Evolutionary conservation across 176 grass and related monocot species (phyloP).

Genomic region (Oryza meyeriana): DNA sequence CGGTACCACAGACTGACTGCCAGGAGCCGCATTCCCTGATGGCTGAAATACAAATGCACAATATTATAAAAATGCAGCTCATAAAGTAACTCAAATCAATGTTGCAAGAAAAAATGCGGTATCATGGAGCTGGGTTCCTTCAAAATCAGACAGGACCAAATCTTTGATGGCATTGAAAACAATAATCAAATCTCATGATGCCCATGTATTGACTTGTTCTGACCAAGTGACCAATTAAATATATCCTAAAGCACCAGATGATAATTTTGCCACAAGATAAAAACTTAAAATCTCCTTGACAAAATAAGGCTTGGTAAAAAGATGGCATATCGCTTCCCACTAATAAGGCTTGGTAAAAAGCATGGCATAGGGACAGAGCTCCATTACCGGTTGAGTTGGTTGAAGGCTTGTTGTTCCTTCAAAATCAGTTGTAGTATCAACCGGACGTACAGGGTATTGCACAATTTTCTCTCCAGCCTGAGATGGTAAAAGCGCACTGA

Average conservation of each 20-base stretch:
- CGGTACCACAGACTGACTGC: slow-evolving; percentile 46
- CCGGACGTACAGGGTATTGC: slow-evolving; percentile 80
- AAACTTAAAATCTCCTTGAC: background rate
- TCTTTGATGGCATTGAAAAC: background rate
- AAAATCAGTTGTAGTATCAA: slow-evolving; percentile 91
- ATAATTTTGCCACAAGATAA: background rate
- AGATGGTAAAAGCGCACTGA: slow-evolving; percentile 77
- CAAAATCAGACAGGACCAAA: background rate
- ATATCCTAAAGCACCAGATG: background rate
- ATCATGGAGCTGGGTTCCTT: background rate
- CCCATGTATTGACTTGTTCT: background rate
- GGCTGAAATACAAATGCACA: slow-evolving; percentile 39
- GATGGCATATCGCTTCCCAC: background rate
- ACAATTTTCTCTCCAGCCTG: slow-evolving; percentile 88
- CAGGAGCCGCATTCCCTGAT: slow-evolving; percentile 69
- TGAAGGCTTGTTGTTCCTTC: slow-evolving; percentile 94
- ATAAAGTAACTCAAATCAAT: background rate
- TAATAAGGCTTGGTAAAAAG: slow-evolving; percentile 2
- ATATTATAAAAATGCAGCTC: background rate
- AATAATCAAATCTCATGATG: background rate
- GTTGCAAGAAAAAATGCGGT: slow-evolving; percentile 3
- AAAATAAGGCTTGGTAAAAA: slow-evolving; percentile 3
- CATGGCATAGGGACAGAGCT: slow-evolving; percentile 11
- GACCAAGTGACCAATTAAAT: slow-evolving; percentile 14
- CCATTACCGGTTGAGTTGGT: slow-evolving; percentile 78